phyloP scores from a whole-genome alignment of 2,329 filamentous ascomycete species.

The Cladorrhinum sp. region DNA sequence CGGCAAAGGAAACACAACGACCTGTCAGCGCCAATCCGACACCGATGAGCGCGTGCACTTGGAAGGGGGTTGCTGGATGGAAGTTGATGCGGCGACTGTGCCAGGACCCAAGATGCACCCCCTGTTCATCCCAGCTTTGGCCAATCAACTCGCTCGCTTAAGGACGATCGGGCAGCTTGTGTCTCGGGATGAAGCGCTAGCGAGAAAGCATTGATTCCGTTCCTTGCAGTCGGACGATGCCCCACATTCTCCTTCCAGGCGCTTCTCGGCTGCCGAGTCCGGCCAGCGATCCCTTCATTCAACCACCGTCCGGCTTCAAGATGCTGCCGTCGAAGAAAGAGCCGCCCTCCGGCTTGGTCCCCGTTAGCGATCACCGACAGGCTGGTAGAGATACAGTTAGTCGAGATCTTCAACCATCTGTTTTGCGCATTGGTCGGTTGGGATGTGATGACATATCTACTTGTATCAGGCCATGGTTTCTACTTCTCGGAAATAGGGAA shows the following conservation, averaged over 20 bases:
- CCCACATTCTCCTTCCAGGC: constrained; percentile 15
- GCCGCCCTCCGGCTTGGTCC: constrained; percentile 6
- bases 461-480: constrained; percentile 12
- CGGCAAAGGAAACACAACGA: neutral
- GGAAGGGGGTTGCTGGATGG: constrained; percentile 14
- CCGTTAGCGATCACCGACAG: constrained; percentile 11
- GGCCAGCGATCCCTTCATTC: constrained; percentile 12
- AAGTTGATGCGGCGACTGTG: constrained; percentile 29
- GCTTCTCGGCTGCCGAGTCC: constrained; percentile 17
- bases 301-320: constrained; percentile 8
- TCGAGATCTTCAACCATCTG: constrained; percentile 5
- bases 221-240: constrained; percentile 17
- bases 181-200: constrained; percentile 31
- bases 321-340: neutral
- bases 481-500: constrained; percentile 2
- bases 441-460: neutral
- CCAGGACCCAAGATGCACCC: constrained; percentile 21
- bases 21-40: constrained; percentile 2
- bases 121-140: constrained; percentile 17
- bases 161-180: constrained; percentile 26
- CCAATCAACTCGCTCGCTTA: constrained; percentile 20
- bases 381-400: neutral
- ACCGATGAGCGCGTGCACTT: neutral
- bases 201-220: constrained; percentile 23
- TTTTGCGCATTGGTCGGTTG: constrained; percentile 9